Percentiles rank a stretch among this genome's conserved stretches.
Evolutionary conservation across 2,329 filamentous ascomycete species (phyloP).

Genomic region (Colletotrichum musicola): DNA sequence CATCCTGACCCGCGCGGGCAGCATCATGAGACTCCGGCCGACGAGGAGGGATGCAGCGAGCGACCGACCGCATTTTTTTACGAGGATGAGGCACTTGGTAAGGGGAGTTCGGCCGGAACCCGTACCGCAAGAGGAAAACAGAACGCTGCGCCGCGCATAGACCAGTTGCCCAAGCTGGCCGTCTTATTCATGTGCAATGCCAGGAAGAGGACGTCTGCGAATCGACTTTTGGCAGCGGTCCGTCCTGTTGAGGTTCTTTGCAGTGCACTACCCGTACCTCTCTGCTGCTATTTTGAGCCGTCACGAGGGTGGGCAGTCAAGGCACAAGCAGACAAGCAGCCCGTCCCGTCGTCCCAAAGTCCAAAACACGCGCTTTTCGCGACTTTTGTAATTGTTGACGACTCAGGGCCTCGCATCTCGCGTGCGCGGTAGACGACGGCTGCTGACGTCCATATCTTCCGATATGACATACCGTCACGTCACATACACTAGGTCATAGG

Average conservation of each 20-base stretch:
- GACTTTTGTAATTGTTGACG: not conserved
- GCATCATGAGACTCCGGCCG: constrained; percentile 35
- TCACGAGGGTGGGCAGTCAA: not conserved
- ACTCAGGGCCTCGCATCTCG: constrained; percentile 1
- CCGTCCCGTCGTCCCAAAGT: constrained; percentile 15
- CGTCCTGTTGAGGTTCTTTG: not conserved
- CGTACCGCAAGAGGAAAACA: constrained; percentile 8
- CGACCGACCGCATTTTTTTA: not conserved
- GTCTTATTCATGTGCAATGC: constrained; percentile 21
- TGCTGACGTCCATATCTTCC: constrained; percentile 20
- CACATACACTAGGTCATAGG: not conserved
- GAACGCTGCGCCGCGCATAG: constrained; percentile 6
- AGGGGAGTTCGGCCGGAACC: constrained; percentile 25
- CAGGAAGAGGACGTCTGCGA: constrained; percentile 22
- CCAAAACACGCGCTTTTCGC: constrained; percentile 19
- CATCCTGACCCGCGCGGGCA: constrained; percentile 27
- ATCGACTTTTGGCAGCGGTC: constrained; percentile 7
- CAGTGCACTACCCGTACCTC: constrained; percentile 5
- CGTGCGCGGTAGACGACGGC: not conserved
- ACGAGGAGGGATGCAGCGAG: constrained; percentile 15
- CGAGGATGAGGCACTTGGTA: constrained; percentile 12
- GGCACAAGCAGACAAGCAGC: constrained; percentile 2
- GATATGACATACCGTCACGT: constrained; percentile 11
- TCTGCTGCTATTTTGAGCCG: constrained; percentile 36
- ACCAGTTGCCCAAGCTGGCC: constrained; percentile 20